Evolutionary conservation across 176 grass and related monocot species (phyloP), one percentile per base, ranked within the genome.

Genomic region (Tuctoria greenei): DNA sequence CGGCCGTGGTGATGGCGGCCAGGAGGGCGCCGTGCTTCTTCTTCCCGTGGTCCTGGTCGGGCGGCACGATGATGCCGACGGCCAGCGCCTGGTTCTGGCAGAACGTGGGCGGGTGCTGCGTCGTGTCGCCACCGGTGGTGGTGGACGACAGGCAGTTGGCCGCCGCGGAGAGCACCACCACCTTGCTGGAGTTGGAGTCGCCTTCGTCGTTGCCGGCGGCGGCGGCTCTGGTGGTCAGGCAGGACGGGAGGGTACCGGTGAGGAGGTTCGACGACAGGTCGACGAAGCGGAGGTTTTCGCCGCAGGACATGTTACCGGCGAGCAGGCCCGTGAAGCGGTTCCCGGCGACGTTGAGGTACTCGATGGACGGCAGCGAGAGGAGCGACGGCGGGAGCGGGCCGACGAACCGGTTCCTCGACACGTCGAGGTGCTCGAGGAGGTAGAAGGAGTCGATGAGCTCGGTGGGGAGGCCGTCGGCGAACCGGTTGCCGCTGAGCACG

Each of bases 1-100:
- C 67, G 8, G 41, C 82, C 2, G 44, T 79, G 1, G 67, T 49
- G 1, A 89, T 46, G 17, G 82, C 80, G 46, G 39, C 41, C 10
- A 84, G 66, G 35, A 85, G 2, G 4, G 66, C 41, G 21, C 57
- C 75, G 37, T 57, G 56, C 23, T 63, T 84, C 63, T 63, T 75
- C 10, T 49, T 49, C 17, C 10, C 10, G 61, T 17, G 67, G 26
- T 28, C 21, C 47, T 82, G 71, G 7, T 63, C 81, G 11, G 87
- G 64, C 72, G n/a, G n/a, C n/a, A n/a, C n/a, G n/a, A 90, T 24
- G 37, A 99, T 90, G 24, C 95, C 95, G 35, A 99, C 95, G 2
- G 95, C 95, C 54, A 99, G 66, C n/a, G 95, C 95, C 65, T 99
- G 89, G 65, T 94, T 99, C 82, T 90, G 85, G 69, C 95, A 99